Conservation (phyloP, 805 yeast species). For the Wickerhamiella cacticola region DNA sequence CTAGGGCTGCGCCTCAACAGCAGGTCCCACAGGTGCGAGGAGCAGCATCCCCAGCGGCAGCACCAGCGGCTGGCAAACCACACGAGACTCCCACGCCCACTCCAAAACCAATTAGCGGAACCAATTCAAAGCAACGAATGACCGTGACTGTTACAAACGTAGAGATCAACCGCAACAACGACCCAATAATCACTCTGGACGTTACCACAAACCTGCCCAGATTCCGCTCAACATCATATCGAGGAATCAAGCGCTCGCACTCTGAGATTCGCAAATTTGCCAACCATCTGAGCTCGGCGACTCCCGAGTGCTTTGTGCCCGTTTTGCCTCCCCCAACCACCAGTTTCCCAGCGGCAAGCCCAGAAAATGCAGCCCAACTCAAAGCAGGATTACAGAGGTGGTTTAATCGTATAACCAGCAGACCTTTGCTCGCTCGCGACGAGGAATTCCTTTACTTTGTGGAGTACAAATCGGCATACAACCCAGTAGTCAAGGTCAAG, state of each 20-base stretch:
- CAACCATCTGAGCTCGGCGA: conserved; percentile 63
- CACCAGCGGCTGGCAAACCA: not conserved
- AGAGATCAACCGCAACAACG: conserved; percentile 61
- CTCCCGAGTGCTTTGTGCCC: conserved; percentile 88
- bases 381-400: conserved; percentile 60
- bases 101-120: conserved; percentile 11
- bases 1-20: not conserved
- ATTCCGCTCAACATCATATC: conserved; percentile 57
- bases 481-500: conserved; percentile 47
- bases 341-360: conserved; percentile 70
- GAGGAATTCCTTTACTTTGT: conserved; percentile 80
- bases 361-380: conserved; percentile 58
- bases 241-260: conserved; percentile 68
- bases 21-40: not conserved
- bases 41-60: not conserved
- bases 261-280: conserved; percentile 66
- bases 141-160: conserved; percentile 49
- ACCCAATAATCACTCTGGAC: conserved; percentile 70
- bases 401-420: conserved; percentile 61
- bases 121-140: conserved; percentile 30
- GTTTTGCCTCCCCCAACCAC: conserved; percentile 67
- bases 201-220: conserved; percentile 58
- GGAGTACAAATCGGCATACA: conserved; percentile 60
- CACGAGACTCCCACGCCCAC: not conserved
- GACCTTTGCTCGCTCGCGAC: conserved; percentile 73